phyloP scores from a whole-genome alignment of 768 basidiomycete genomes.

The Trametes maxima region DNA sequence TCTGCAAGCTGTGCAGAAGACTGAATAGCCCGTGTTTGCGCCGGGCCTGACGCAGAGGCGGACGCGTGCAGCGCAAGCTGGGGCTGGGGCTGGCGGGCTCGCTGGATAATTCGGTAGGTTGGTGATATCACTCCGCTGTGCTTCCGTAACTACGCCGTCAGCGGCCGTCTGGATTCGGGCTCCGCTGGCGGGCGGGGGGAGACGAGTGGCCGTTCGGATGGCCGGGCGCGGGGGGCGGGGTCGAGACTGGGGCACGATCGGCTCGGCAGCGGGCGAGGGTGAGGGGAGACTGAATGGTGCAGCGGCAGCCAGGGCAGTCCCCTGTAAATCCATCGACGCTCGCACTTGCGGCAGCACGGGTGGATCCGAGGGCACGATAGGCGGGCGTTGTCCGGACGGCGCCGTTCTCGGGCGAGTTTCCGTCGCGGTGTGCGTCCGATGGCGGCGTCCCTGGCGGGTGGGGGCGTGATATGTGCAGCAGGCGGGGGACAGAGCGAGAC shows the following conservation, averaged over 20 bases:
- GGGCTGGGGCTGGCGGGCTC: not conserved
- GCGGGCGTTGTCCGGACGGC: slow-evolving; percentile 11
- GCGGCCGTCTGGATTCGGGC: not conserved
- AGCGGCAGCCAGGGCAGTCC: slow-evolving; percentile 4
- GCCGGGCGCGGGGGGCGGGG: slow-evolving; percentile 2
- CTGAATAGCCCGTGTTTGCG: slow-evolving; percentile 10
- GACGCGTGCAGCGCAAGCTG: not conserved
- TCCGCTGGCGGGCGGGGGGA: slow-evolving; percentile 5
- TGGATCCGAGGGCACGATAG: slow-evolving; percentile 15
- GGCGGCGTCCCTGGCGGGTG: not conserved
- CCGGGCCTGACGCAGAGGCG: slow-evolving; percentile 7
- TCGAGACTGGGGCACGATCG: slow-evolving; percentile 8
- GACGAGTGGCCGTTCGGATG: not conserved
- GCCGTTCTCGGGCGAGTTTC: not conserved
- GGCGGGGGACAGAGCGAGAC: not conserved
- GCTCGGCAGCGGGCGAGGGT: slow-evolving; percentile 8
- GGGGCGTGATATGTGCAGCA: not conserved
- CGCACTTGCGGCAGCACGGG: slow-evolving; percentile 1
- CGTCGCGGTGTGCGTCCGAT: not conserved
- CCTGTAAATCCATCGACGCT: slow-evolving; percentile 14
- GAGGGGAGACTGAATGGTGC: not conserved
- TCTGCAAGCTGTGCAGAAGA: slow-evolving; percentile 19
- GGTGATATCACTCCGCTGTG: slow-evolving; percentile 10
- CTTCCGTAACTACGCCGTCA: slow-evolving; percentile 17
- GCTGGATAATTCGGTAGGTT: slow-evolving; percentile 11